A percentile compares a stretch with the other conserved stretches of the same genome.
Conservation (phyloP, 1,284 basidiomycete genomes). For the Trichosporon sp. region DNA sequence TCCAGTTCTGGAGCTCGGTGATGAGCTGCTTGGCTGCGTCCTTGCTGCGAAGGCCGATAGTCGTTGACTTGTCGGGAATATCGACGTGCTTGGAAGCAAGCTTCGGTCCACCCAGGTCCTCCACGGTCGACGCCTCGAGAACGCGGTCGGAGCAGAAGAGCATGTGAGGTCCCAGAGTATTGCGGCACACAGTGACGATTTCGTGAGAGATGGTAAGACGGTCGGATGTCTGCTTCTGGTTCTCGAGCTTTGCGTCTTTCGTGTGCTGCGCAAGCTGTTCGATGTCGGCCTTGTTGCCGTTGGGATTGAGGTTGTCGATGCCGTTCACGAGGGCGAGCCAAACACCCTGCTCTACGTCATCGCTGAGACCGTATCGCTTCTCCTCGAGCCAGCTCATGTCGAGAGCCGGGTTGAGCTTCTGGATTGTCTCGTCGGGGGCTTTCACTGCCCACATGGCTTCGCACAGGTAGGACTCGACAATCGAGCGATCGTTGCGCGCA, state of each 20-base stretch:
- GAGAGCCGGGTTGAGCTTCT: conserved; percentile 16
- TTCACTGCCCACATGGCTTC: conserved; percentile 11
- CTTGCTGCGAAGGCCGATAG: neutral
- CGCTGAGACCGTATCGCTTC: conserved; percentile 16
- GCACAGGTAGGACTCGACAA: conserved; percentile 15
- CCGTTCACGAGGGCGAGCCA: conserved; percentile 20
- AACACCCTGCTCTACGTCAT: conserved; percentile 15
- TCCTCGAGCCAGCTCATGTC: conserved; percentile 17
- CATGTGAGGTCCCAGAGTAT: conserved; percentile 15
- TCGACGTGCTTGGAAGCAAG: conserved; percentile 5
- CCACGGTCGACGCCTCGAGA: conserved; percentile 9
- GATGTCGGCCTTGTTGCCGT: conserved; percentile 5
- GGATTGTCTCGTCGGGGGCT: conserved; percentile 4
- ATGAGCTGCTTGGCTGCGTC: conserved; percentile 2
- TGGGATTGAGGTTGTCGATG: conserved; percentile 13
- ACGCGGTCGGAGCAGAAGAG: conserved; percentile 14
- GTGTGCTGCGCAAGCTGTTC: neutral
- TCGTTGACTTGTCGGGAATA: neutral
- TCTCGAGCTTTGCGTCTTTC: conserved; percentile 8
- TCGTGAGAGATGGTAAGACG: conserved; percentile 16
- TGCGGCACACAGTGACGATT: conserved; percentile 16
- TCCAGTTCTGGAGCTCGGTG: conserved; percentile 1
- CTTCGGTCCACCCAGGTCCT: conserved; percentile 18
- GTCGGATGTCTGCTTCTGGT: conserved; percentile 13
- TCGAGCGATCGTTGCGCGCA: conserved; percentile 8